Conservation (phyloP, 1,284 basidiomycete species). For the Anthracocystis setariae region DNA sequence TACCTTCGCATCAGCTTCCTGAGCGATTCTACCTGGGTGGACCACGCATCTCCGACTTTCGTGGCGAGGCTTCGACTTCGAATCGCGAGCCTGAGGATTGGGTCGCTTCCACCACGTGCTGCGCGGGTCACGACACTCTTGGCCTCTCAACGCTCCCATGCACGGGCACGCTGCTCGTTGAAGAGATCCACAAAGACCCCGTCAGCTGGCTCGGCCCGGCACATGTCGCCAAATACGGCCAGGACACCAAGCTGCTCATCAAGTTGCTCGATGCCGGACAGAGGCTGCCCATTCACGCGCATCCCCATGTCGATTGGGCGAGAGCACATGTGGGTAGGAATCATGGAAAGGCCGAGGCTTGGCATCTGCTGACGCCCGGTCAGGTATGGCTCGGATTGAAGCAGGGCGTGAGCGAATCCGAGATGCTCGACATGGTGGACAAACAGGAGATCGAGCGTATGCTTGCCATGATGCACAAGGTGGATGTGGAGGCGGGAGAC, state of each 20-base stretch:
- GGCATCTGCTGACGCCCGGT: conserved; percentile 27
- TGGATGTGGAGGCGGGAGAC: conserved; percentile 23
- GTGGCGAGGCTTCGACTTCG: conserved; percentile 14
- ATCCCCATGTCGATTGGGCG: conserved; percentile 37
- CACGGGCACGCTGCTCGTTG: conserved; percentile 23
- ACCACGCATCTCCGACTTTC: conserved; percentile 30
- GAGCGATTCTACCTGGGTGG: conserved; percentile 38
- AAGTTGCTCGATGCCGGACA: conserved; percentile 40
- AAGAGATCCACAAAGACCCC: conserved; percentile 24
- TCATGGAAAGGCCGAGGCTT: conserved; percentile 39
- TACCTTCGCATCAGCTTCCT: conserved; percentile 36
- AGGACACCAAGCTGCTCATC: conserved; percentile 36
- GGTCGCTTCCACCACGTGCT: conserved; percentile 39
- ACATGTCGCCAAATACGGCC: conserved; percentile 28
- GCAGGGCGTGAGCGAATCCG: conserved; percentile 4
- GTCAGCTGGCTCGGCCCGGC: conserved; percentile 18
- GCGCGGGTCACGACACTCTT: conserved; percentile 34
- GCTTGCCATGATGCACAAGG: conserved; percentile 27
- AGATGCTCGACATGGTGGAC: conserved; percentile 28
- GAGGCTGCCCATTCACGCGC: conserved; percentile 34
- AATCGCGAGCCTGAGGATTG: conserved; percentile 37
- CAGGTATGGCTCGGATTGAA: conserved; percentile 27
- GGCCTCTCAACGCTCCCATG: conserved; percentile 24
- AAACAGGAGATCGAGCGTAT: conserved; percentile 29
- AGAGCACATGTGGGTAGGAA: conserved; percentile 19